Base-by-base conservation (phyloP, 2,329 filamentous ascomycete genomes). In the Diaporthe australafricana region DNA sequence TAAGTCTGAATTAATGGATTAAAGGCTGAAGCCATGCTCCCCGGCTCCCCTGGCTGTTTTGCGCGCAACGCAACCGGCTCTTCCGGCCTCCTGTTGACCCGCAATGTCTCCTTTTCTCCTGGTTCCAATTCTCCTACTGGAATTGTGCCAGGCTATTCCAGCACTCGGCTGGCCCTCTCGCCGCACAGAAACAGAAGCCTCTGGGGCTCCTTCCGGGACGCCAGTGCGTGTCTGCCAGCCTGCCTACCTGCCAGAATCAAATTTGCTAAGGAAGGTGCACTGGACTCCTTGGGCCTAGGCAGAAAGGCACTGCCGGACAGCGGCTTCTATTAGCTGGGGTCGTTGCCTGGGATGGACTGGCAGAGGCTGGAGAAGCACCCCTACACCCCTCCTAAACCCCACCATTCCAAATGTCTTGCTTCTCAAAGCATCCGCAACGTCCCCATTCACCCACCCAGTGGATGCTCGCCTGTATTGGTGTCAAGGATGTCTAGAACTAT, bases 101-200 rank as follows among this genome's bases (percentile, higher is more conserved):
- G 60, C 60, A 65, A 22, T 50, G 60, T 22, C 60, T 65, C 60
- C 60, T 38, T 50, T 65, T 65, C 60, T 65, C 60, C 60, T 50
- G 60, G n/a, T 63, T 62, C 25, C 57, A 62, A 20, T 32, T 14
- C 20, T 17, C 17, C 42, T 47, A n/a, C n/a, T 27, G 57, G 14
- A n/a, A 27, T 47, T 27, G 57, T 63, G 25, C 57, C 57, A 63
- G 22, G 27, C 22, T 4, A 40, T 25, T 25, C 30, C 40, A 48
- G 40, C 40, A 25, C 25, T 25, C 32, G 17, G 57, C 20, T n/a
- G 27, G 42, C 27, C 42, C 27, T 48, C 30, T 48, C 57, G 42
- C 20, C 22, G 25, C 42, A 63, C 27, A 35, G 42, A 47, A 27
- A 27, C 20, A 35, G 32, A 35, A 35, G 32, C 32, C 56, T 47